A percentile compares a stretch with the other conserved stretches of the same genome.
Conservation (phyloP, 257 asterid species). For the Mitragyna speciosa region DNA sequence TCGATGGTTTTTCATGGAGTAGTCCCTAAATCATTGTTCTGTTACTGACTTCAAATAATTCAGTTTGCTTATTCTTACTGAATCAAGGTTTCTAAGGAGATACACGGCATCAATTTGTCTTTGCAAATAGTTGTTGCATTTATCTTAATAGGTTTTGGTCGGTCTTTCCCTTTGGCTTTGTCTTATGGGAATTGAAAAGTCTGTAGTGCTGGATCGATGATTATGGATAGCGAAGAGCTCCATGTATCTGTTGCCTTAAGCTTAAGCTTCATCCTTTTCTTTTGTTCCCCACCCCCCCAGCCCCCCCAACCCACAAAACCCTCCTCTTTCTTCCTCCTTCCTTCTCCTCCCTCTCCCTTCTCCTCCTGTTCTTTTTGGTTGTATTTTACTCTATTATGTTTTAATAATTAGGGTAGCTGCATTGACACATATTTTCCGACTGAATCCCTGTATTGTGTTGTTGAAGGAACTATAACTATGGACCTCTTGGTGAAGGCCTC, state of each 20-base stretch:
- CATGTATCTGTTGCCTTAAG: background rate
- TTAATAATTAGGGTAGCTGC: background rate
- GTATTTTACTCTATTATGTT: background rate
- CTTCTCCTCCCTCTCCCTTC: too few species aligned
- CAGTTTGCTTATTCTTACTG: background rate
- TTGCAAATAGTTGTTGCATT: background rate
- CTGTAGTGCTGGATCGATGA: background rate
- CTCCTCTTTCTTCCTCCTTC: too few species aligned
- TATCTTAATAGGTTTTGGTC: background rate
- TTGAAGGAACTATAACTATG: slow-evolving; percentile 76
- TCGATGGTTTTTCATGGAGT: background rate
- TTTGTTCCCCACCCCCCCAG: too few species aligned
- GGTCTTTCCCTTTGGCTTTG: background rate
- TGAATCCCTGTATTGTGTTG: slow-evolving; percentile 1
- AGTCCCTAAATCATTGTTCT: background rate
- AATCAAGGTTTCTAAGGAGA: background rate
- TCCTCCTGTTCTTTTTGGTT: background rate
- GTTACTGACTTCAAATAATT: background rate
- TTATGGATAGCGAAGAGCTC: background rate
- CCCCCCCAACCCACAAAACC: too few species aligned
- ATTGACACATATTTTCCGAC: background rate
- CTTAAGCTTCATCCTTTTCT: too few species aligned
- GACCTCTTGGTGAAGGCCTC: slow-evolving; percentile 57
- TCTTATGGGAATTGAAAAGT: background rate
- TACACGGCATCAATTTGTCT: background rate